phyloP scores from a whole-genome alignment of 2,329 filamentous ascomycete species.

The Pseudopyricularia javanii region DNA sequence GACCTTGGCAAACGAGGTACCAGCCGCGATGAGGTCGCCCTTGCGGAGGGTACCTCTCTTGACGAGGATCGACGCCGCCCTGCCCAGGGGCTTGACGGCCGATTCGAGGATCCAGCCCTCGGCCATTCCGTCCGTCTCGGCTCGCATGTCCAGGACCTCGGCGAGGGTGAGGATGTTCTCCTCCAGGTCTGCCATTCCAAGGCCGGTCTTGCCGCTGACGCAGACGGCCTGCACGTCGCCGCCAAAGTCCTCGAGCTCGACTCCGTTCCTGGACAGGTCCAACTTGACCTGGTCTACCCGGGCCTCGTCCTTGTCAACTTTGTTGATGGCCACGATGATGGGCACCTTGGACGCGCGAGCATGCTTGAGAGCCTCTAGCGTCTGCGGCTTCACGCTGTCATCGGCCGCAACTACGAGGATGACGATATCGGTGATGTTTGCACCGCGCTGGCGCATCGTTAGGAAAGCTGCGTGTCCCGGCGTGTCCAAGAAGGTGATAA shows the following conservation, averaged over 20 bases:
- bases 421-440: slow-evolving; percentile 93
- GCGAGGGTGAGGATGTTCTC: slow-evolving; percentile 79
- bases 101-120: slow-evolving; percentile 95
- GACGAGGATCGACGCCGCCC: slow-evolving; percentile 79
- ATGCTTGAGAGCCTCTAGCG: slow-evolving; percentile 90
- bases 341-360: slow-evolving; percentile 78
- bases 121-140: slow-evolving; percentile 61
- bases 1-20: slow-evolving; percentile 79
- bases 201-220: slow-evolving; percentile 86
- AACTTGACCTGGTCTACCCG: slow-evolving; percentile 75
- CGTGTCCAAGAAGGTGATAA: slow-evolving; percentile 93
- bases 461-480: slow-evolving; percentile 93
- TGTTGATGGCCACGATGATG: slow-evolving; percentile 96
- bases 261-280: slow-evolving; percentile 69
- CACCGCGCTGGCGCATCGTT: slow-evolving; percentile 89
- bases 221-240: slow-evolving; percentile 87
- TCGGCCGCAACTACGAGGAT: slow-evolving; percentile 92
- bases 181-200: slow-evolving; percentile 84
- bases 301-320: slow-evolving; percentile 80
- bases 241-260: slow-evolving; percentile 90
- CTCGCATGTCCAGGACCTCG: slow-evolving; percentile 82
- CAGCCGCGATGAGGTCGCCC: slow-evolving; percentile 79
- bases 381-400: slow-evolving; percentile 95
- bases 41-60: slow-evolving; percentile 72
- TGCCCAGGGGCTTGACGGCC: slow-evolving; percentile 72